Evolutionary conservation across 352 stramenopile genomes (phyloP), one percentile per base, ranked within the genome.

Genomic region (Heterotrichella gracilis): DNA sequence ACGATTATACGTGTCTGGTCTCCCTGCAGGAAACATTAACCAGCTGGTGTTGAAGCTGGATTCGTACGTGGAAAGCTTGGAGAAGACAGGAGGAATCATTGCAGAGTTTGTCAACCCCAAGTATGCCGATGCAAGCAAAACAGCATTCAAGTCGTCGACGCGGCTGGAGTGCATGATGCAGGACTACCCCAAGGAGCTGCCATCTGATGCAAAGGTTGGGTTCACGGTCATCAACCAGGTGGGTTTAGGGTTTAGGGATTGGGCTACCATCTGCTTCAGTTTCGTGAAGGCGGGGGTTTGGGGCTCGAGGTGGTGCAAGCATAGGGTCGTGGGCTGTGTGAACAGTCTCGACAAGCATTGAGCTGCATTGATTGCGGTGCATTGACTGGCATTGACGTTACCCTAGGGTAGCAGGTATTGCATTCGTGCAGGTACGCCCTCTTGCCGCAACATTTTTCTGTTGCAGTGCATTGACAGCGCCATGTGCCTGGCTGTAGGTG

Each of bases 21-120:
- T n/a, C n/a, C n/a, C n/a, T n/a, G n/a, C n/a, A n/a, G 86, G 86
- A 68, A 94, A 94, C 76, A 88, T 88, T 73, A 94, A 94, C 73
- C 78, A 90, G 64, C 75, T 94, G 25, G 73, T 91, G 0, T 86
- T 92, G 42, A 73, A 80, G 25, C 74, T 92, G 40, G 70, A 79
- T 13, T 75, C 77, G 2, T 94, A 94, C 72, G 77, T 76, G 3
- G 76, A 75, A 63, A 77, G 78, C 13, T 70, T 90, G 73, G 68
- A 66, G 76, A 68, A 74, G 71, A 84, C 72, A 64, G 80, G 74
- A 70, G 86, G 86, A 64, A 73, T 86, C 3, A 83, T 94, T 68
- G 79, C 80, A 24, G 86, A 94, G 75, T 94, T 94, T 75, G 85
- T 94, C 13, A 94, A 94, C 75, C 85, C 86, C 23, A 94, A 94